Evolutionary conservation across 1,284 basidiomycete species (phyloP), one percentile per base, ranked within the genome.

Genomic region (Trichosporon faecale): DNA sequence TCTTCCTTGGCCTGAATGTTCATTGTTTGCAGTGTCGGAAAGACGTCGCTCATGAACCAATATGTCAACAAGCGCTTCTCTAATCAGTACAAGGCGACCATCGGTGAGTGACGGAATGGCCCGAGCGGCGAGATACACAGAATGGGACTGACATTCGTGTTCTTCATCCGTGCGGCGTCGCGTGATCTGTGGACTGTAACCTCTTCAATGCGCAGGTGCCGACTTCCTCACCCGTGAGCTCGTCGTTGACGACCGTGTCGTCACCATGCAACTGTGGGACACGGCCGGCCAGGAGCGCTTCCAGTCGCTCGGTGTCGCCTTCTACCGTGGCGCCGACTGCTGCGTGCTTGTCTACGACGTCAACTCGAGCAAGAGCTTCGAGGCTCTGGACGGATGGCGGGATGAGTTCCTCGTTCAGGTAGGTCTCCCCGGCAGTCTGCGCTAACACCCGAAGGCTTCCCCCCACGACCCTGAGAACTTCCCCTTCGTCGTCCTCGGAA

Each of bases 11-110:
- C 23, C 27, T 16, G 14, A 33, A 44, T 40, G 33, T 27, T 25
- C 6, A 11, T 44, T 21, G 37, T 40, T 16, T 44, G 35, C 79
- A 97, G 96, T 72, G 97, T 99, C 83, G 97, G 96, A 67, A 99
- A 99, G 91, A 99, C 96, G 65, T 99, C 96, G 55, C 89, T 99
- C 78, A 99, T 99, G 97, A 99, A 98, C 87, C 97, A 99, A 87
- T 99, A 98, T 87, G 97, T 99, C 79, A 99, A 99, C 90, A 99
- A 98, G 86, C 91, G 97, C 75, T 99, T 99, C 86, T 96, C 93
- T 80, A 98, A 96, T 84, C 96, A 98, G 85, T 99, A 99, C 89
- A 99, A 99, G 87, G 95, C 95, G 12, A 97, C 94, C 73, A 95
- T 96, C 81, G 93, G 93, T 76, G 90, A 64, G 79, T 79, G 23